These are phyloP conservation scores for Agroathelia rolfsii DNA, from an alignment of 1,284 basidiomycete genomes.

Conservation along the genomic window DNA sequence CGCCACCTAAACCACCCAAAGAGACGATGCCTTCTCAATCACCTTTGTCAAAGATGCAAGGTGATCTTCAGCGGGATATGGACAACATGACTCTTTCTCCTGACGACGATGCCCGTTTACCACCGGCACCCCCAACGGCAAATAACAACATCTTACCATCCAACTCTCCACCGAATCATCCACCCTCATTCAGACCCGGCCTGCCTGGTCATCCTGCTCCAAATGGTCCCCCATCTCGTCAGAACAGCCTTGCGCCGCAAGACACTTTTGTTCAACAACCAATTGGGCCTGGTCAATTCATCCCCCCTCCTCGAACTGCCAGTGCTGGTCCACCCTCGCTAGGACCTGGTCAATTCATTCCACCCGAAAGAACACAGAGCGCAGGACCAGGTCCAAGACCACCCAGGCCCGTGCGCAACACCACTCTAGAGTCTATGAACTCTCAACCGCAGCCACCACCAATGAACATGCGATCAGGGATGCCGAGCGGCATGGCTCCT, in stretches of 20 bases:
- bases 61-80: too few species aligned
- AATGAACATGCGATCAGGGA: conserved; percentile 29
- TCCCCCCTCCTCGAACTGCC: background rate
- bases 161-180: conserved; percentile 10
- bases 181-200: conserved; percentile 3
- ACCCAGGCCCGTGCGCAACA: too few species aligned
- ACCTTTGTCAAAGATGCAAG: too few species aligned
- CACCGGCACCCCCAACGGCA: conserved; percentile 6
- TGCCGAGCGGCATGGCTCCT: too few species aligned
- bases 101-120: too few species aligned
- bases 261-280: background rate
- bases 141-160: conserved; percentile 9
- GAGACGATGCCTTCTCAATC: too few species aligned
- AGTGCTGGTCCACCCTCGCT: background rate
- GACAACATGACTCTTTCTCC: too few species aligned
- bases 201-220: conserved; percentile 18
- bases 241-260: conserved; percentile 8
- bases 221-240: conserved; percentile 13
- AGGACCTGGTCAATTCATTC: background rate
- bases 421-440: background rate
- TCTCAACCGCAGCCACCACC: conserved; percentile 36
- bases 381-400: conserved; percentile 36
- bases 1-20: conserved; percentile 13
- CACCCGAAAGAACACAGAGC: conserved; percentile 17
- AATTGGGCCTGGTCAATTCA: background rate